These are phyloP conservation scores for Tuber magnatum DNA, from an alignment of 495 filamentous ascomycete genomes.

Conservation along the genomic window DNA sequence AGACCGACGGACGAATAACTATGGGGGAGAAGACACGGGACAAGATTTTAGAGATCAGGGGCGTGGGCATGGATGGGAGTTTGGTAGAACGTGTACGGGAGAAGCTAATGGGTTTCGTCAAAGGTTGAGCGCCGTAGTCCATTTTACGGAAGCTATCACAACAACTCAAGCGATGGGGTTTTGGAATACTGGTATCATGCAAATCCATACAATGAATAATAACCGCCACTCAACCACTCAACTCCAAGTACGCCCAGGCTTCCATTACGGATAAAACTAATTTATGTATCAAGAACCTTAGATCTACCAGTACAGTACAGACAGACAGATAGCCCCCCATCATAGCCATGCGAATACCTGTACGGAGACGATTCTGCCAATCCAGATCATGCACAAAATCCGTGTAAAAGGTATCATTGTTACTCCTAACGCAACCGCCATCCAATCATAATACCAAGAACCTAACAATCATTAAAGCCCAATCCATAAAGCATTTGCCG, in stretches of 20 bases:
- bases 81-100: neutral
- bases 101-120: neutral
- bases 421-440: conserved; percentile 1
- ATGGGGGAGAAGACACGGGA: conserved; percentile 13
- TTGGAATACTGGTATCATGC: neutral
- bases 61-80: neutral
- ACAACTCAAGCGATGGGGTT: neutral
- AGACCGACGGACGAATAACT: conserved; percentile 14
- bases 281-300: neutral
- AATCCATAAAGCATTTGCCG: neutral
- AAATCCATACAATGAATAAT: neutral
- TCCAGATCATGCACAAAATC: neutral
- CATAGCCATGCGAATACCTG: neutral
- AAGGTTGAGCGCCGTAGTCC: neutral
- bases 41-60: conserved; percentile 22
- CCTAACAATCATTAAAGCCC: conserved; percentile 1
- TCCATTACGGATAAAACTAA: neutral
- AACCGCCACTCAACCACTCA: neutral
- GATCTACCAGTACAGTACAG: neutral
- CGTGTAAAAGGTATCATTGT: neutral
- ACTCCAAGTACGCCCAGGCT: neutral
- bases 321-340: neutral
- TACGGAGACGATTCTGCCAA: neutral
- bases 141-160: neutral
- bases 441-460: neutral